Base-by-base conservation (phyloP, 1,139 yeast genomes). In the Yamadazyma atlantica region DNA sequence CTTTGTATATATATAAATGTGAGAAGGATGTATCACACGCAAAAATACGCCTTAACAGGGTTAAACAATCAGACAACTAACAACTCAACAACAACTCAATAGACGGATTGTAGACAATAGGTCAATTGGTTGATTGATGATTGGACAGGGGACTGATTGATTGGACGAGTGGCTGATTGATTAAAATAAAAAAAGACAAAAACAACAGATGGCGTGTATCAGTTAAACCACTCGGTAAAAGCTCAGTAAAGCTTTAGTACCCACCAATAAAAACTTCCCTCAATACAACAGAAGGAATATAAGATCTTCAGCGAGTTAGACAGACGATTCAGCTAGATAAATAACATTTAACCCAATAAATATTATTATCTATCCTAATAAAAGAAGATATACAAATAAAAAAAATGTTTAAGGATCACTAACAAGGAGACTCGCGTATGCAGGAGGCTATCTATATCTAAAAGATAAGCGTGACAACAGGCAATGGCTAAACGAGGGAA, bases 371-470 rank as follows among this genome's bases (percentile, higher is more conserved):
- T 23, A 23, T 23, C 26, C 12, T 23, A 7, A 23, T 13, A 26
- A 12, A 14, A 26, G 17, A 26, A 26, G 17, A 26, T 26, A 26
- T 26, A 14, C 29, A 13, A 13, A 13, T 13, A 14, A 26, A 26
- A 26, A 26, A 26, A 26, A 26, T 6, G 5, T 14, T 26, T 26
- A 26, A 26, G 29, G 29, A 26, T 26, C 29, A 26, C 29, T 26
- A 12, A 11, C 12, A 26, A 14, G 29, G 29, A 26, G 29, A 10
- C 26, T 23, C 12, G 26, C 26, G 26, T 23, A 14, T 26, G 29
- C 29, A 26, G 29, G 29, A 26, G 26, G 11, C 26, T 10, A 23
- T 23, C 26, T 23, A 8, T 23, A 23, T 23, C 22, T 19, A 14
- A 12, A 5, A 13, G 29, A 26, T 26, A 26, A 26, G n/a, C 17